A percentile compares a stretch with the other conserved stretches of the same genome.
Evolutionary conservation across 345 rosid genomes (phyloP).

Genomic region (Syzygium aromaticum): DNA sequence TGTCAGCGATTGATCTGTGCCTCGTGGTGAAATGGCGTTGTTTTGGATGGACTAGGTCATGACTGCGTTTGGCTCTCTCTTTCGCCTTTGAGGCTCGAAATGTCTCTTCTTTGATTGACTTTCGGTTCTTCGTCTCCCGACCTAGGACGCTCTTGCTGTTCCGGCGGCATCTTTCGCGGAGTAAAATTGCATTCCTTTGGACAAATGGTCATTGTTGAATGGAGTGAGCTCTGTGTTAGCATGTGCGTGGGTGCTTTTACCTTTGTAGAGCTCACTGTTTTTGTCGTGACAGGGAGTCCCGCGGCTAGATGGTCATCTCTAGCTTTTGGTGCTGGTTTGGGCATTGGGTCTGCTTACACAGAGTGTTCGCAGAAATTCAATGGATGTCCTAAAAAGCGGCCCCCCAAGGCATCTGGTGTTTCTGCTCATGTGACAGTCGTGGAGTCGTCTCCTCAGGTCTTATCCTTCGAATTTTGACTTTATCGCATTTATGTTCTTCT

Average conservation of each 20-base stretch:
- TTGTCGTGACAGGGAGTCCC: conserved; percentile 55
- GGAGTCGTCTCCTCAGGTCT: conserved; percentile 1
- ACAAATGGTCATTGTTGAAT: background rate
- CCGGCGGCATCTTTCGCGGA: background rate
- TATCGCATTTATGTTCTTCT: background rate
- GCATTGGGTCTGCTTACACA: conserved; percentile 82
- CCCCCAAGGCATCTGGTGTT: conserved; percentile 31
- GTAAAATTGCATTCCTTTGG: background rate
- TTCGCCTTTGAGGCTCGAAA: background rate
- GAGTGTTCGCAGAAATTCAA: conserved; percentile 62
- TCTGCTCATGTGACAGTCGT: conserved; percentile 43
- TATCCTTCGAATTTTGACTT: background rate
- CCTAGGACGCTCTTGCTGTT: background rate
- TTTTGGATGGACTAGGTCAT: background rate
- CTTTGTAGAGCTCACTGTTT: background rate
- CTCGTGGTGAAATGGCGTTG: background rate
- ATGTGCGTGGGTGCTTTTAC: background rate
- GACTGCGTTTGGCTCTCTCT: background rate
- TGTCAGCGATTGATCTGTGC: background rate
- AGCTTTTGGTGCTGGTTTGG: conserved; percentile 92
- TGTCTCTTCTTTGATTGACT: background rate
- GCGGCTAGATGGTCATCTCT: conserved; percentile 79
- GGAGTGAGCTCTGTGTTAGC: background rate
- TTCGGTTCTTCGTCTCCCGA: background rate
- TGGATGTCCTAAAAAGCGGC: conserved; percentile 35